Evolutionary conservation across 768 basidiomycete species (phyloP).

Genomic region (Termitomyces eurrhizus): DNA sequence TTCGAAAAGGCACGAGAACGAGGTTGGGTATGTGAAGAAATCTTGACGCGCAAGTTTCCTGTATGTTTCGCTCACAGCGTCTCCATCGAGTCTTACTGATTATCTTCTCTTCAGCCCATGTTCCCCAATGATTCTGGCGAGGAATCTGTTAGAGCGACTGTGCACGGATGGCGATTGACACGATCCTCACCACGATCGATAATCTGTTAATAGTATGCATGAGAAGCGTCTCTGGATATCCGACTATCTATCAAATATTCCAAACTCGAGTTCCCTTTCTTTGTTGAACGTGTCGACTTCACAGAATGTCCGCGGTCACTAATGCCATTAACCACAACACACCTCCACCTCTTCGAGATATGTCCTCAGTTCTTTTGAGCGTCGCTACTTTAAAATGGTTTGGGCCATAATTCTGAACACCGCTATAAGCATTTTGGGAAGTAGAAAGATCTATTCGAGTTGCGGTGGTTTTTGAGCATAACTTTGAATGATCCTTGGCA

Average conservation of each 20-base stretch:
- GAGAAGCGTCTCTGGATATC: too few species aligned
- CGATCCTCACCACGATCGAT: neutral
- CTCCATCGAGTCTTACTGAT: neutral
- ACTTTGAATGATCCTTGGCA: neutral
- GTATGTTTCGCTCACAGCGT: conserved; percentile 32
- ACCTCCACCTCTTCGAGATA: neutral
- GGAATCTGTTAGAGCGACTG: conserved; percentile 70
- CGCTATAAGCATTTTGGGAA: neutral
- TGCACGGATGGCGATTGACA: conserved; percentile 77
- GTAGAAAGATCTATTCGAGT: neutral
- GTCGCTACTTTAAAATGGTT: neutral
- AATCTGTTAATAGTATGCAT: neutral
- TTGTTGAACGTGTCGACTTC: neutral
- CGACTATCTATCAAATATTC: neutral
- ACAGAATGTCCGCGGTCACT: too few species aligned
- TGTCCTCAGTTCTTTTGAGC: neutral
- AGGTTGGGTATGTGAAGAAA: conserved; percentile 74
- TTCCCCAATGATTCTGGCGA: conserved; percentile 86
- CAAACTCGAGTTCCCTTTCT: too few species aligned
- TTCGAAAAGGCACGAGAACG: conserved; percentile 56
- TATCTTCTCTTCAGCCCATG: conserved; percentile 60
- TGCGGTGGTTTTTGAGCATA: neutral
- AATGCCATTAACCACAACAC: neutral
- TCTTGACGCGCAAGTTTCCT: conserved; percentile 59
- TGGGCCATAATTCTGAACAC: neutral